Evolutionary conservation across 805 yeast genomes (phyloP).

Genomic region (Suhomyces sp.): DNA sequence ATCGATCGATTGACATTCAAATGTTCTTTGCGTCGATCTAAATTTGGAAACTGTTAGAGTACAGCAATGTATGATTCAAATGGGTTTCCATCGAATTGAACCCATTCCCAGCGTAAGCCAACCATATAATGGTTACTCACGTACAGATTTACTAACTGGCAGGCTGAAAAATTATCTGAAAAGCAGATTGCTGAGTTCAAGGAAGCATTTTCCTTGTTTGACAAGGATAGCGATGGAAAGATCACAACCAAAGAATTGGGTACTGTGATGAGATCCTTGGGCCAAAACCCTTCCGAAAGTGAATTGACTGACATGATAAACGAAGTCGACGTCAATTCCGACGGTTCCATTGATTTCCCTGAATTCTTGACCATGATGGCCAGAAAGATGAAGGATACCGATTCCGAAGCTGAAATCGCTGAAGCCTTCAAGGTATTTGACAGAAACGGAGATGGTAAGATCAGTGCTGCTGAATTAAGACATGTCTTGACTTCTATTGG

Average conservation of each 20-base stretch:
- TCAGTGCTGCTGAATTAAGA: conserved; percentile 93
- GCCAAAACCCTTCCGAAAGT: conserved; percentile 94
- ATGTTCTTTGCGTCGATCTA: too few relatives aligned
- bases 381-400: conserved; percentile 88
- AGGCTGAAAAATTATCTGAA: conserved; percentile 89
- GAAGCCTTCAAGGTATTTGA: conserved; percentile 99
- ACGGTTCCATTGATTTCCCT: conserved; percentile 62
- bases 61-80: too few relatives aligned
- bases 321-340: conserved; percentile 94
- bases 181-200: conserved; percentile 96
- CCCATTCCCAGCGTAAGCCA: too few relatives aligned
- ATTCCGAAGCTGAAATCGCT: conserved; percentile 92
- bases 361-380: conserved; percentile 46
- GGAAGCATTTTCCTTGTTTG: conserved; percentile 96
- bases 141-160: conserved; percentile 3
- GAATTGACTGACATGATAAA: conserved; percentile 96
- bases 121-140: too few relatives aligned
- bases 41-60: too few relatives aligned
- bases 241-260: conserved; percentile 95
- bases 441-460: conserved; percentile 93
- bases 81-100: too few relatives aligned
- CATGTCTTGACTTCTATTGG: conserved; percentile 98
- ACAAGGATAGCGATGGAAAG: conserved; percentile 95
- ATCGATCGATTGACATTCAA: too few relatives aligned
- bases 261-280: conserved; percentile 98